phyloP scores from a whole-genome alignment of 2,329 filamentous ascomycete genomes.

The Metarhizium sp. region DNA sequence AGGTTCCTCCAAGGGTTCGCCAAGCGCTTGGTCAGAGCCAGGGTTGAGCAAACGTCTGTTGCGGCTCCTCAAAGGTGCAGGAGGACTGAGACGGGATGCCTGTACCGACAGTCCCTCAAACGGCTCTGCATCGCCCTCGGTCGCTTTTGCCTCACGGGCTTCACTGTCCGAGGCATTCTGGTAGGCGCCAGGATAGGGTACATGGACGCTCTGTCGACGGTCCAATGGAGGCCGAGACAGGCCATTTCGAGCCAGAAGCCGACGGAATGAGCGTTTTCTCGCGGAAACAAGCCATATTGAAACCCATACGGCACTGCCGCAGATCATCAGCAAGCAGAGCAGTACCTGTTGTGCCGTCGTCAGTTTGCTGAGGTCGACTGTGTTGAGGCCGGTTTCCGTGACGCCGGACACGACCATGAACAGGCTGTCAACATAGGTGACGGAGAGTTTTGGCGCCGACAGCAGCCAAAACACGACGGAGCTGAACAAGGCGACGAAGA shows the following conservation, averaged over 20 bases:
- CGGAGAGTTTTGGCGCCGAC: slow-evolving; percentile 38
- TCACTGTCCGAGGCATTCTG: no score
- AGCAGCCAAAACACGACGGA: slow-evolving; percentile 54
- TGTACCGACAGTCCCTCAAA: no score
- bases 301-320: slow-evolving; percentile 60
- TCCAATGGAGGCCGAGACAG: no score
- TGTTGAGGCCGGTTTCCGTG: slow-evolving; percentile 59
- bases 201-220: no score
- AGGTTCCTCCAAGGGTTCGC: no score
- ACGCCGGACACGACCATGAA: slow-evolving; percentile 59
- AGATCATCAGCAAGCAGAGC: slow-evolving; percentile 54
- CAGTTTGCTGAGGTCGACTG: slow-evolving; percentile 52
- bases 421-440: slow-evolving; percentile 55
- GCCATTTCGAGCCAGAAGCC: slow-evolving; percentile 32
- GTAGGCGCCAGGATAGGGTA: no score
- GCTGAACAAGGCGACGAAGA: slow-evolving; percentile 41
- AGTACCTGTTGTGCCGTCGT: slow-evolving; percentile 61
- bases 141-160: no score
- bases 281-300: slow-evolving; percentile 54
- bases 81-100: no score
- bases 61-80: not conserved
- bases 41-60: not conserved
- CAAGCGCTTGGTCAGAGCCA: no score
- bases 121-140: no score
- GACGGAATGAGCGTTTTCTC: slow-evolving; percentile 52